Conservation (phyloP, 2,329 filamentous ascomycete species). For the Exophiala bonariae region DNA sequence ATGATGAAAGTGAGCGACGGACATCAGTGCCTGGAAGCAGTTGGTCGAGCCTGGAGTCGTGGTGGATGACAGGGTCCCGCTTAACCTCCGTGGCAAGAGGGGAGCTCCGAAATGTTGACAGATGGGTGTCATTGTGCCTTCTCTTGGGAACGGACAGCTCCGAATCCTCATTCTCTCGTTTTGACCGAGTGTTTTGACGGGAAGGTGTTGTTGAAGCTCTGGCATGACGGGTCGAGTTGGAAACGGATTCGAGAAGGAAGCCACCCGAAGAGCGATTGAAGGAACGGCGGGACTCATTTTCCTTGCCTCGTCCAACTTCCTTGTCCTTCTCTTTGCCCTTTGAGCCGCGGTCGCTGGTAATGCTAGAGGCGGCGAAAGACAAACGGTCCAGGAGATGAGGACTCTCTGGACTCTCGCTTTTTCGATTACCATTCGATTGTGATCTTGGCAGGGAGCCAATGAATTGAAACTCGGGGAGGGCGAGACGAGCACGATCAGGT, state of each 20-base stretch:
- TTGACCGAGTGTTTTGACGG: constrained; percentile 37
- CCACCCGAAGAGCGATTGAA: constrained; percentile 35
- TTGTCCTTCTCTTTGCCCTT: constrained; percentile 7
- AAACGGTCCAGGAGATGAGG: too few relatives aligned
- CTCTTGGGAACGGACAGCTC: constrained; percentile 37
- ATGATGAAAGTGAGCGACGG: constrained; percentile 13
- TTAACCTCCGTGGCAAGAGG: constrained; percentile 31
- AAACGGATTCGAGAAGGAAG: constrained; percentile 47
- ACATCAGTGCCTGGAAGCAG: constrained; percentile 13
- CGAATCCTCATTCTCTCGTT: constrained; percentile 40
- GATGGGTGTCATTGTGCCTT: constrained; percentile 37
- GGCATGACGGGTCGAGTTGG: constrained; percentile 34
- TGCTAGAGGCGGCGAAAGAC: too few relatives aligned
- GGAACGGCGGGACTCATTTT: constrained; percentile 5
- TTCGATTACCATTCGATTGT: constrained; percentile 8
- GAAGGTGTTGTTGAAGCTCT: constrained; percentile 29
- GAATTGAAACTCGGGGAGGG: constrained; percentile 23
- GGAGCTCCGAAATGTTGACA: constrained; percentile 34
- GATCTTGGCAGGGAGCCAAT: constrained; percentile 16
- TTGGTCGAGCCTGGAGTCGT: constrained; percentile 6
- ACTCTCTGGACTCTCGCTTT: constrained; percentile 6
- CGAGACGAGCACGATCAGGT: constrained; percentile 7
- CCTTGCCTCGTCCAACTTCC: constrained; percentile 6
- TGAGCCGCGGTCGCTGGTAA: constrained; percentile 8
- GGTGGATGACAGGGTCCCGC: constrained; percentile 17